A percentile compares a stretch with the other conserved stretches of the same genome.
Conservation (phyloP, 2,329 filamentous ascomycete species). For the Dactylonectria macrodidyma region DNA sequence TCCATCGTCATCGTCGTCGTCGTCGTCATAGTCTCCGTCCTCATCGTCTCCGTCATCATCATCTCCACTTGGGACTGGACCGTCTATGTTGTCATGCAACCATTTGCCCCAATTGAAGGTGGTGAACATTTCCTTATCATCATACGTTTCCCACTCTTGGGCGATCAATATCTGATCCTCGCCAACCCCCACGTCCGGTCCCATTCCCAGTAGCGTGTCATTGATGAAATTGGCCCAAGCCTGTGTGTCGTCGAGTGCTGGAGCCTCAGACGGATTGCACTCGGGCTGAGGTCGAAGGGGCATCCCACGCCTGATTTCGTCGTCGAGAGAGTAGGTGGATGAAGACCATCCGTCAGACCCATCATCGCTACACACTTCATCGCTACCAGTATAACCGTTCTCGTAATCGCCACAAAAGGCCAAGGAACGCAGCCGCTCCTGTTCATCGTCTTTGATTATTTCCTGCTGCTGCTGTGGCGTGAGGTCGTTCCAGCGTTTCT, state of each 20-base stretch:
- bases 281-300: constrained; percentile 44
- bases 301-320: constrained; percentile 53
- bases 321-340: constrained; percentile 45
- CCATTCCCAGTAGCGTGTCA: constrained; percentile 42
- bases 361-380: constrained; percentile 23
- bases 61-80: no score
- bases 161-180: constrained; percentile 44
- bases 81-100: not conserved
- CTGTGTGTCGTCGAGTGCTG: constrained; percentile 34
- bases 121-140: not conserved
- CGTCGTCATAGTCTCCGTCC: constrained; percentile 1
- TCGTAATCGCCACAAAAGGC: constrained; percentile 49
- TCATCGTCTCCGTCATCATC: constrained; percentile 21
- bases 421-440: constrained; percentile 53
- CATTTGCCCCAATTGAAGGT: not conserved
- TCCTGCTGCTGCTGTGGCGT: constrained; percentile 53
- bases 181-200: constrained; percentile 31
- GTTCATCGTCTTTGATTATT: constrained; percentile 55
- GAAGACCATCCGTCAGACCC: constrained; percentile 25
- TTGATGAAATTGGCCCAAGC: constrained; percentile 50
- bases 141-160: not conserved
- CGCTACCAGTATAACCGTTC: constrained; percentile 30
- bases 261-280: constrained; percentile 27
- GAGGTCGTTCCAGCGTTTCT: constrained; percentile 60
- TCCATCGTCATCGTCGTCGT: constrained; percentile 4